Evolutionary conservation across 345 rosid genomes (phyloP), one percentile per base, ranked within the genome.

Genomic region (Rubroshorea leprosula): DNA sequence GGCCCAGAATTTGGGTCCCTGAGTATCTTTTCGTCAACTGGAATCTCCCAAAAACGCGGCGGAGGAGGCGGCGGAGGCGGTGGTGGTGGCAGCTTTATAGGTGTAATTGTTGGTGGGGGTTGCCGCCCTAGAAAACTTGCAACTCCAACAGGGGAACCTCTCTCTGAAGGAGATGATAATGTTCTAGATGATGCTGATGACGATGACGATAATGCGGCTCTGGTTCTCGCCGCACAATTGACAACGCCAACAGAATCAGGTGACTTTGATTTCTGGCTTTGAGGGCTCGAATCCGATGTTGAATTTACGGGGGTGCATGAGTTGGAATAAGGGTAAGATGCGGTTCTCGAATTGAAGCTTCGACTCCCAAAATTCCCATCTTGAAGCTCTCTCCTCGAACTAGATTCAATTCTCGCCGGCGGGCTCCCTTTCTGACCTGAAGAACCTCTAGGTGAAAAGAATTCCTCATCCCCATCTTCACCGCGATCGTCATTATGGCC

Each of bases 391-490:
- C 79, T 57, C 39, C 80, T 70, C 1, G 86, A 75, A 38, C 80
- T 86, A 31, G 82, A 82, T 23, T 55, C 79, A 5, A 60, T 18
- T 61, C 57, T 39, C 47, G 17, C 72, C 73, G 57, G 75, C 14
- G 68, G 69, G 52, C 72, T 76, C 53, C 79, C 91, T 56, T 61
- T 79, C 16, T 72, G 74, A 16, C 76, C 87, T 0, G 90, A 78
- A 23, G 99, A 90, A 3, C 91, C 96, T 70, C 95, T 80, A 0
- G 99, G 99, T 0, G 99, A 93, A 63, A 72, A 90, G 68, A 90
- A 93, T 72, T 83, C 88, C 11, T 93, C 99, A n/a, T 86, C 86
- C 1, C 80, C 97, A 0, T 66, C 97, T 0, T 66, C 77, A 0
- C 81, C 86, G 4, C 56, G 51, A 16, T 60, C 67, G 55, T 57